These are phyloP conservation scores for Entophlyctis luteolus DNA, from an alignment of 192 early-diverging fungal species.

Conservation along the genomic window DNA sequence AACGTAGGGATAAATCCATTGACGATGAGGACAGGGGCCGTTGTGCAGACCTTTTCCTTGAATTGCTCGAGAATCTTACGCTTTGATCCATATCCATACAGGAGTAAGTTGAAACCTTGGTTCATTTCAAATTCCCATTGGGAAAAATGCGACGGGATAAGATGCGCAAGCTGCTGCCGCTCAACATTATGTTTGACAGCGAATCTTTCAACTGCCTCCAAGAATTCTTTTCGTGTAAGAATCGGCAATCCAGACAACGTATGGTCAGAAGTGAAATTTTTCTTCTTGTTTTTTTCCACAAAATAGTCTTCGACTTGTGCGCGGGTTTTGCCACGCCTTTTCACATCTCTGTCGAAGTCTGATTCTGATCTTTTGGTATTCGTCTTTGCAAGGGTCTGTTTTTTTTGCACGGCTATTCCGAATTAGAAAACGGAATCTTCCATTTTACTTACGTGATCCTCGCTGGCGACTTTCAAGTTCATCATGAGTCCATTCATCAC, in stretches of 20 bases:
- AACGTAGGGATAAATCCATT: conserved; percentile 83
- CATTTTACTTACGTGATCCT: not conserved
- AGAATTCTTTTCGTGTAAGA: conserved; percentile 69
- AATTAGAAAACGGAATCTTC: conserved; percentile 3
- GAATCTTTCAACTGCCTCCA: conserved; percentile 1
- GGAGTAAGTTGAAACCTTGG: conserved; percentile 80
- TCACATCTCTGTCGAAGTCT: conserved; percentile 29
- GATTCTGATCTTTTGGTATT: conserved; percentile 20
- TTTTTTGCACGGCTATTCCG: conserved; percentile 25
- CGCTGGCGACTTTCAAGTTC: not conserved
- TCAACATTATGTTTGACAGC: conserved; percentile 21
- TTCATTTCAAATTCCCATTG: conserved; percentile 88
- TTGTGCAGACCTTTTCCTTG: conserved; percentile 41
- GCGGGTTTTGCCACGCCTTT: conserved; percentile 38
- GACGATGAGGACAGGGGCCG: conserved; percentile 68
- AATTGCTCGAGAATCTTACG: conserved; percentile 73
- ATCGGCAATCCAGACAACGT: conserved; percentile 76
- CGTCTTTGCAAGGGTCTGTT: conserved; percentile 18
- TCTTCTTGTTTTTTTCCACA: conserved; percentile 61
- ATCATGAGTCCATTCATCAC: conserved; percentile 18
- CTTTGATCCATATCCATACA: conserved; percentile 95
- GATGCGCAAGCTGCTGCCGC: conserved; percentile 31
- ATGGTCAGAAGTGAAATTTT: conserved; percentile 66
- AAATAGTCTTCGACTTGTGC: conserved; percentile 65
- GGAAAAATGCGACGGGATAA: conserved; percentile 47